Evolutionary conservation across 192 early-diverging fungal genomes (phyloP), one percentile per base, ranked within the genome.

Genomic region (Mortierella hygrophila): DNA sequence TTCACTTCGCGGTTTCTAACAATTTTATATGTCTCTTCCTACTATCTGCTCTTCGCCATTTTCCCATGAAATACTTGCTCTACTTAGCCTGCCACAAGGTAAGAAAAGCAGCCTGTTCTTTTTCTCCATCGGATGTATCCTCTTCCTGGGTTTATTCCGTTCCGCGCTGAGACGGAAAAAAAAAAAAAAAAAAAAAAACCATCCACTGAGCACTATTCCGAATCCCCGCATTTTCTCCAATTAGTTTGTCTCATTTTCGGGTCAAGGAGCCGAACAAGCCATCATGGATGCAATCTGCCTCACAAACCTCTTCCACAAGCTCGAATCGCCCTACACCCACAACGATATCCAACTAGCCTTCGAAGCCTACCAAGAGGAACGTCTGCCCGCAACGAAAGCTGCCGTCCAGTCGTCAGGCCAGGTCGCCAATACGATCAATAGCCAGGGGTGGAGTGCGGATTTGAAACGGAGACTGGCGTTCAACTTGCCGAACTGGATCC

Each of bases 81-180:
- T 32, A 13, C 26, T 26, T 60, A 77, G 75, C 75, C 13, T 60
- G 55, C 40, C 75, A 77, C 75, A 77, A 77, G 63, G 75, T 77
- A 77, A 68, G 42, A 5, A 75, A 41, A 38, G n/a, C 9, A 32
- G 3, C n/a, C 0, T 16, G n/a, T 15, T 32, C 2, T 32, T 23
- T 32, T 15, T 4, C 26, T 29, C 35, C 35, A 32, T 15, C 29
- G 26, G 29, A 35, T 32, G 21, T 52, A 20, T 52, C 20, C 20
- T 3, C 49, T 16, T 52, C 15, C 3, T 0, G 47, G 47, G 1
- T 2, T 49, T 4, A 2, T 52, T 18, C 16, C 18, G 4, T 20
- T 13, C 26, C 26, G 11, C 29, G 13, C 29, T 32, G 60, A 65
- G 26, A 65, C 60, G 11, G 9, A 63, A 4, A 32, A 29, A 49